Evolutionary conservation across 2,329 filamentous ascomycete species (phyloP), one percentile per base, ranked within the genome.

Genomic region (Fusarium subtropicale): DNA sequence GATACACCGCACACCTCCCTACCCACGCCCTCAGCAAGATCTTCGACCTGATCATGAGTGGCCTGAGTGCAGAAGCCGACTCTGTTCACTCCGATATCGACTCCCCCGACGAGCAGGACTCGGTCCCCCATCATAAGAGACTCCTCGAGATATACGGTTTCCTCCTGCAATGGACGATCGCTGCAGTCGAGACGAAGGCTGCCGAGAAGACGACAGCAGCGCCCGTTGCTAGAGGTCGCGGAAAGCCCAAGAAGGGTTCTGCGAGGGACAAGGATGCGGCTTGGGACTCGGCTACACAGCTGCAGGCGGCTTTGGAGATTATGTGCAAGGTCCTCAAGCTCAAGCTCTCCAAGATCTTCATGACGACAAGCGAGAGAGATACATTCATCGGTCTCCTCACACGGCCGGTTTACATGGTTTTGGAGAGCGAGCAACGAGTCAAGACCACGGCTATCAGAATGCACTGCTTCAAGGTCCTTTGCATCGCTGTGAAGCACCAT

Each of bases 281-380:
- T 56, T 98, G 95, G 94, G 96, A 99, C 80, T 95, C 94, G 62
- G 91, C 93, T 4, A 83, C 88, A 3, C 96, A 99, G 79, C 85
- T 99, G 28, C 93, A 97, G 79, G 89, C 88, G 13, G 94, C 95
- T 2, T 87, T 99, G 66, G 94, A 97, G 75, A 90, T 91, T 31
- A 98, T 99, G 93, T 95, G 93, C 83, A 97, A 97, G 79, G 94
- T 97, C 50, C 85, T 99, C 80, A 97, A 94, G 80, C 83, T 97
- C 76, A 97, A 97, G 82, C 85, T 99, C 51, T 89, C 91, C 72
- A 94, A 93, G 76, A 95, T 99, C 65, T 99, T 99, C 77, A 81
- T 98, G 66, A 99, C 96, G 0, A 99, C 96, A 0, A 97, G 95
- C 48, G 96, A 99, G 80, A 88, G 95, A 66, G 96, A 99, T 76